phyloP scores from a whole-genome alignment of 805 yeast species.

The Metschnikowia borealis region DNA sequence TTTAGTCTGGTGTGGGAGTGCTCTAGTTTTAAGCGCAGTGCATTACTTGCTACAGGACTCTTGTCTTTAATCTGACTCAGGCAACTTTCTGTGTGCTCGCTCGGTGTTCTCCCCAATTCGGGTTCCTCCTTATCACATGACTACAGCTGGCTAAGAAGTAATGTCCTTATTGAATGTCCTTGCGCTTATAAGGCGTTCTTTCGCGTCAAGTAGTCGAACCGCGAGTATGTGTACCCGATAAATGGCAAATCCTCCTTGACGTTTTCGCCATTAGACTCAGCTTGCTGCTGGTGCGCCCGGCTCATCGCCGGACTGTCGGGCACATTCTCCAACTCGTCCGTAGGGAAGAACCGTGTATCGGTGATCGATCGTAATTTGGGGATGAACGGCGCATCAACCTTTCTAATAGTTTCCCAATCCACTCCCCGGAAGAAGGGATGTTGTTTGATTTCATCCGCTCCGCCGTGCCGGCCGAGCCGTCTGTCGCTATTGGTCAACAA shows the following conservation, averaged over 20 bases:
- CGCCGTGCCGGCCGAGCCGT: conserved; percentile 83
- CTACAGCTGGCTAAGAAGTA: background rate
- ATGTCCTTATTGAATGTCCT: background rate
- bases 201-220: conserved; percentile 87
- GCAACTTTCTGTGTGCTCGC: background rate
- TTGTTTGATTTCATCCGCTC: conserved; percentile 83
- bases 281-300: conserved; percentile 62
- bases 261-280: conserved; percentile 44
- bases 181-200: conserved; percentile 48
- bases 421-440: conserved; percentile 97
- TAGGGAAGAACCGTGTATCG: conserved; percentile 96
- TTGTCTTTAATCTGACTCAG: background rate
- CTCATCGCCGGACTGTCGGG: conserved; percentile 74
- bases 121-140: background rate
- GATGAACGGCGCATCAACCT: conserved; percentile 88
- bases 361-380: conserved; percentile 89
- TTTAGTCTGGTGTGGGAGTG: background rate
- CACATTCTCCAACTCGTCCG: conserved; percentile 91
- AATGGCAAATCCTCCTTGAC: conserved; percentile 89
- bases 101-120: background rate
- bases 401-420: conserved; percentile 85
- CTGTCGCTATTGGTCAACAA: conserved; percentile 74
- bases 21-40: background rate
- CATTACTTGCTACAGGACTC: conserved; percentile 1
- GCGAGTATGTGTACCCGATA: conserved; percentile 93